Base-by-base conservation (phyloP, 345 rosid species). In the Erucastrum elatum region DNA sequence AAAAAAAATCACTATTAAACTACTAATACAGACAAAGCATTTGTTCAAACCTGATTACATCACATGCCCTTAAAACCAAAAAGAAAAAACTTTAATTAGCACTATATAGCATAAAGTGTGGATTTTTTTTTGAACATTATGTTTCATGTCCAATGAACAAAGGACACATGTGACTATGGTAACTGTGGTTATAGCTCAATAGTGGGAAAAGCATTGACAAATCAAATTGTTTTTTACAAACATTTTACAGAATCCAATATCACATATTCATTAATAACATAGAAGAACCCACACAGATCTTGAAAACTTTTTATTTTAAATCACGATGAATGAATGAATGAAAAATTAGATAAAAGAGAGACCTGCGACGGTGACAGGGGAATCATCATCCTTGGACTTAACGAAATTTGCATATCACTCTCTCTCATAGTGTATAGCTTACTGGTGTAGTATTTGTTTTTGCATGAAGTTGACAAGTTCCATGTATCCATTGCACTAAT, bases 361-460 rank as follows among this genome's bases (percentile, higher is more conserved):
- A 93, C 98, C 97, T 26, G 98, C 98, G 83, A 94, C 84, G 56
- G 98, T 94, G 69, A 94, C 98, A 61, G 87, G 98, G 41, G 98
- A 94, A 80, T 94, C 89, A 80, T 94, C 98, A 59, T 86, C 95
- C 83, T 94, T 94, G 26, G 97, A 81, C 83, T 77, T 67, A 51
- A 94, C 88, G 56, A 21, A 21, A 21, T 21, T 21, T 21, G 21
- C 21, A 21, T 21, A 21, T 21, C 21, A 21, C 21, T 21, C 21
- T 21, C 21, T 21, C 21, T 21, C 21, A 21, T 21, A 21, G 21
- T 21, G 21, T 21, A 21, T 21, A 21, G 21, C 21, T 21, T 21
- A 21, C 21, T 21, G 21, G 21, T 21, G 21, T 21, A 21, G 21
- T 21, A 21, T 21, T 21, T 21, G 21, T 21, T 21, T 21, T 21